Base-by-base conservation (phyloP, 148 eudicot species). In the Selenicereus undatus region DNA sequence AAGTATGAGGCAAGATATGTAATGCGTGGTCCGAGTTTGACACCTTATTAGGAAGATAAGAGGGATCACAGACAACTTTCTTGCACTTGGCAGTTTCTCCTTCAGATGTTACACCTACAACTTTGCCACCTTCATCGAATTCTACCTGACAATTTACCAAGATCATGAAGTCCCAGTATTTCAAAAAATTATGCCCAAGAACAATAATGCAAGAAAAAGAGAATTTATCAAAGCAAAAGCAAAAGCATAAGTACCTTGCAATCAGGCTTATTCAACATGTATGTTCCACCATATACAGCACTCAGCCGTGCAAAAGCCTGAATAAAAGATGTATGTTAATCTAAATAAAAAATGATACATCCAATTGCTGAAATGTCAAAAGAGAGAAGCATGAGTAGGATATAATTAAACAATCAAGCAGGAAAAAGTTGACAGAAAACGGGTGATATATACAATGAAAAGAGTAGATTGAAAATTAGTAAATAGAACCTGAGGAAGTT, bases 201-300 rank as follows among this genome's bases (percentile, higher is more conserved):
- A 39, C 29, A 74, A 76, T 54, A 16, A 79, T 10, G 77, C 51
- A 74, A 74, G 27, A 76, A 69, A 35, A 22, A 45, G 24, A 29
- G 50, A 21, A 75, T 52, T 13, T 17, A 21, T 14, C 73, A 60
- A 70, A n/a, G 11, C 1, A 76, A 60, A 70, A n/a, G 11, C 1
- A 74, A 73, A 32, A 60, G 64, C 62, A 77, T 4, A 51, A 18
- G 51, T 83, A 92, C 96, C 96, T 88, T 92, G 93, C 98, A 93
- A 60, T 93, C 97, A 82, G 98, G 96, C 88, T 95, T 95, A 76
- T 86, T 90, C 90, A 95, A 84, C 98, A 95, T 93, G 88, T 95
- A 95, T 27, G 98, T 95, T 76, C 97, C 97, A 83, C 98, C 98
- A 88, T 95, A 95, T 76, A 95, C 98, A 87, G 98, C 98, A 93